These are phyloP conservation scores for Symbiotaphrina buchneri DNA, from an alignment of 495 filamentous ascomycete species.

Conservation along the genomic window DNA sequence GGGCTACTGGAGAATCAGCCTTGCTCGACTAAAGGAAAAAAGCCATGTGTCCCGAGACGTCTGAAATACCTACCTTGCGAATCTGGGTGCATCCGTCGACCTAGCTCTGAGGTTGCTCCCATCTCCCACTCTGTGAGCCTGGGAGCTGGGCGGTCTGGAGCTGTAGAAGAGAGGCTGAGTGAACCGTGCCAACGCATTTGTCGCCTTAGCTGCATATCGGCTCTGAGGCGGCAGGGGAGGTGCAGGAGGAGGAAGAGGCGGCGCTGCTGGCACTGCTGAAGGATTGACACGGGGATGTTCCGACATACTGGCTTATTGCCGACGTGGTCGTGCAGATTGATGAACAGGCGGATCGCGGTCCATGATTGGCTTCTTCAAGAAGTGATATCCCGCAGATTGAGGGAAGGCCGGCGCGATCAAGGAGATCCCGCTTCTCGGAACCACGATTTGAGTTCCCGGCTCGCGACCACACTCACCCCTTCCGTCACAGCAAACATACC, in stretches of 20 bases:
- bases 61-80: background rate
- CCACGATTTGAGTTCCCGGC: no score
- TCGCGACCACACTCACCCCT: no score
- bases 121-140: slow-evolving; percentile 9
- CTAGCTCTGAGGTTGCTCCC: slow-evolving; percentile 1
- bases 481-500: no score
- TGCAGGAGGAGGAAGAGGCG: slow-evolving; percentile 25
- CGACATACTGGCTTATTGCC: slow-evolving; percentile 15
- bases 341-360: no score
- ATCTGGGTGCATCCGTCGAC: background rate
- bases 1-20: slow-evolving; percentile 19
- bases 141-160: slow-evolving; percentile 30
- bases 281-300: slow-evolving; percentile 16
- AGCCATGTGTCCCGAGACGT: background rate
- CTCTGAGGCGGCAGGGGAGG: slow-evolving; percentile 25
- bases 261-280: slow-evolving; percentile 10
- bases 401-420: no score
- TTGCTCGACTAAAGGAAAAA: background rate
- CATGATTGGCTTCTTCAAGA: no score
- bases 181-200: slow-evolving; percentile 31
- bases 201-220: slow-evolving; percentile 25
- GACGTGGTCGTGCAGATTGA: no score
- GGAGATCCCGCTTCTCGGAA: no score
- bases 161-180: slow-evolving; percentile 32
- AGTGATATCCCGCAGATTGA: no score